Evolutionary conservation across 768 basidiomycete species (phyloP).

Genomic region (Suillus placidus): DNA sequence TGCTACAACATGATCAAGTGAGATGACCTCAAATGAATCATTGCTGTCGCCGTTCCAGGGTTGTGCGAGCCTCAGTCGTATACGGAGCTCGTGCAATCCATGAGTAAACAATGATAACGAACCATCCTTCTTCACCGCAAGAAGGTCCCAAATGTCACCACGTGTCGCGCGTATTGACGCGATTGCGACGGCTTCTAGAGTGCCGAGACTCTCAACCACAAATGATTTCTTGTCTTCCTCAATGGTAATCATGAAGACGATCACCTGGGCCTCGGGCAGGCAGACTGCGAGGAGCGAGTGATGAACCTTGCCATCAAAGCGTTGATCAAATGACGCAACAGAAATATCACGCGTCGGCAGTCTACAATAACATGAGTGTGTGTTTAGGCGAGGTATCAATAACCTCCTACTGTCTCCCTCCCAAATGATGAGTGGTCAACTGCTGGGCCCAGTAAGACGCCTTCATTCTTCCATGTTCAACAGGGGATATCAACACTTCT

Average conservation of each 20-base stretch:
- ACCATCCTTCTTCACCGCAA: constrained; percentile 63
- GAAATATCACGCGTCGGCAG: constrained; percentile 39
- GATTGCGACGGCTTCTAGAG: constrained; percentile 52
- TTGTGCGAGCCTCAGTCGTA: constrained; percentile 32
- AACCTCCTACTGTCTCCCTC: constrained; percentile 51
- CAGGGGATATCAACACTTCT: constrained; percentile 42
- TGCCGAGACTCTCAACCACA: constrained; percentile 40
- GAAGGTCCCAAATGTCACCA: constrained; percentile 63
- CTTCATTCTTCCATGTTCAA: constrained; percentile 68
- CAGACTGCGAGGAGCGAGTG: constrained; percentile 60
- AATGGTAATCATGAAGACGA: constrained; percentile 53
- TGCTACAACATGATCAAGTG: constrained; percentile 40
- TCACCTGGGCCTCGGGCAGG: constrained; percentile 46
- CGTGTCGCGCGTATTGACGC: constrained; percentile 67
- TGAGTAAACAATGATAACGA: constrained; percentile 63
- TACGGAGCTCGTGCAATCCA: constrained; percentile 49
- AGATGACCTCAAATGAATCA: constrained; percentile 10
- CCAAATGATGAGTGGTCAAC: constrained; percentile 51
- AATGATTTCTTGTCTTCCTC: constrained; percentile 43
- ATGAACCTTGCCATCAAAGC: constrained; percentile 56
- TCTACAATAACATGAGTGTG: constrained; percentile 10
- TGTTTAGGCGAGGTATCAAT: not conserved
- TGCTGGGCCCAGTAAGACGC: constrained; percentile 75
- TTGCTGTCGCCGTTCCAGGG: constrained; percentile 9
- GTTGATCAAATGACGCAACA: constrained; percentile 64